These are phyloP conservation scores for Paraphoma chrysanthemicola DNA, from an alignment of 2,329 filamentous ascomycete genomes.

Conservation along the genomic window DNA sequence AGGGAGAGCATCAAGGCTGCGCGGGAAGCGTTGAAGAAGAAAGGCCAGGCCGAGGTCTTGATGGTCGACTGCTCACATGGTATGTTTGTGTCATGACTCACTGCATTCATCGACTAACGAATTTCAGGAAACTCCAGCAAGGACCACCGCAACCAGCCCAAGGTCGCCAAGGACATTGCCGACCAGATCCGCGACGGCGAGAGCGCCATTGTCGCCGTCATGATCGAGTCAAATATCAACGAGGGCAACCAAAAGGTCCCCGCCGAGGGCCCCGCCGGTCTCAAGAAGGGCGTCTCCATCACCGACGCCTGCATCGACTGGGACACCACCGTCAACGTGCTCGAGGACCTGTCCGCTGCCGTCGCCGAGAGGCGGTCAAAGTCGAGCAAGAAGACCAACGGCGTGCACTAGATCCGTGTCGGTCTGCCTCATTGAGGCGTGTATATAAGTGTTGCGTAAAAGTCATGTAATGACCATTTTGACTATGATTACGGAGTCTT, in stretches of 20 bases:
- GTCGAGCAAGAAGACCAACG: constrained; percentile 30
- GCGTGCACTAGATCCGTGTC: constrained; percentile 22
- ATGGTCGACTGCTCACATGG: constrained; percentile 99
- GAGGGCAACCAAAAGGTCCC: constrained; percentile 83
- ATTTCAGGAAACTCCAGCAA: constrained; percentile 88
- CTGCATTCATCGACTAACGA: constrained; percentile 15
- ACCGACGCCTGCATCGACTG: constrained; percentile 96
- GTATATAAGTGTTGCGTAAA: constrained; percentile 12
- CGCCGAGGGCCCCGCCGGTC: constrained; percentile 74
- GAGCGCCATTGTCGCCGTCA: constrained; percentile 89
- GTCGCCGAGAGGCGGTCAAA: constrained; percentile 75
- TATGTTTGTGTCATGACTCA: constrained; percentile 50
- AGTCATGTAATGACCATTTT: background rate
- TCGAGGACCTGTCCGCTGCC: constrained; percentile 85
- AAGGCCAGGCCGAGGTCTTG: constrained; percentile 85
- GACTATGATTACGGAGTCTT: too few species aligned
- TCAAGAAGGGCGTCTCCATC: constrained; percentile 92
- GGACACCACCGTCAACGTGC: constrained; percentile 80
- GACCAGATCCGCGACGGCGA: constrained; percentile 90
- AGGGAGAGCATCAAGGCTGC: constrained; percentile 79
- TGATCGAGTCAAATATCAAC: constrained; percentile 98
- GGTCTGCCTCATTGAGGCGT: background rate
- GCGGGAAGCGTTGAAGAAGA: constrained; percentile 79
- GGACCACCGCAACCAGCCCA: constrained; percentile 95
- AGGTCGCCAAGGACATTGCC: constrained; percentile 81